These are phyloP conservation scores for Lepiota venenata DNA, from an alignment of 768 basidiomycete genomes.

Conservation along the genomic window DNA sequence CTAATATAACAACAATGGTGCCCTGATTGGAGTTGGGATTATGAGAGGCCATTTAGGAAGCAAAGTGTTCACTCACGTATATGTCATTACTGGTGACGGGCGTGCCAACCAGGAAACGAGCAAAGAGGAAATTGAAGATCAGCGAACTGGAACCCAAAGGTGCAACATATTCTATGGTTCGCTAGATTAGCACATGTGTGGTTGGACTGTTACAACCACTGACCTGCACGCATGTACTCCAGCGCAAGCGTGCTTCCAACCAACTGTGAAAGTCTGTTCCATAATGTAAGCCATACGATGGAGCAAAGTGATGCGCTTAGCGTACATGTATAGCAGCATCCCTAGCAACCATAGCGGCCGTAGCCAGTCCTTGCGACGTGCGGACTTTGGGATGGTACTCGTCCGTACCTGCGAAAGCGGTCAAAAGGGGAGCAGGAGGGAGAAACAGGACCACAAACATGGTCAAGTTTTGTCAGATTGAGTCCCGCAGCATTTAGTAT, in stretches of 20 bases:
- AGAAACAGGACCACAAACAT: constrained; percentile 44
- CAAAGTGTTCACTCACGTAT: constrained; percentile 45
- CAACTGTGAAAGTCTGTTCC: constrained; percentile 71
- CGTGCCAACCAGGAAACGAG: constrained; percentile 82
- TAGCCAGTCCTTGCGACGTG: constrained; percentile 73
- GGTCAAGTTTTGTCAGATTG: constrained; percentile 92
- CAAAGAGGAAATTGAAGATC: constrained; percentile 96
- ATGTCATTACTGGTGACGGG: constrained; percentile 84
- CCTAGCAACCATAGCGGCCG: constrained; percentile 89
- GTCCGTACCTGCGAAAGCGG: constrained; percentile 54
- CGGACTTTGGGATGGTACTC: constrained; percentile 69
- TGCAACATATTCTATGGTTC: constrained; percentile 83
- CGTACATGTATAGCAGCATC: constrained; percentile 91
- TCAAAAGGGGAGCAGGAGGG: neutral
- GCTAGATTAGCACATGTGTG: neutral
- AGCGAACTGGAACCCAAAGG: constrained; percentile 92
- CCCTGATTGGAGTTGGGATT: constrained; percentile 44
- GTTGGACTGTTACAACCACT: constrained; percentile 14
- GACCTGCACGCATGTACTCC: constrained; percentile 84
- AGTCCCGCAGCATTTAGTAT: constrained; percentile 92
- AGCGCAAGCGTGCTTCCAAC: constrained; percentile 86
- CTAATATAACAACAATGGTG: constrained; percentile 76
- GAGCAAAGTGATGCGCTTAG: constrained; percentile 9
- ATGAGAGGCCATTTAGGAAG: neutral
- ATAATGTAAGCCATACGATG: constrained; percentile 5